Conservation (phyloP, 805 yeast species). For the Pichia pseudocactophila region DNA sequence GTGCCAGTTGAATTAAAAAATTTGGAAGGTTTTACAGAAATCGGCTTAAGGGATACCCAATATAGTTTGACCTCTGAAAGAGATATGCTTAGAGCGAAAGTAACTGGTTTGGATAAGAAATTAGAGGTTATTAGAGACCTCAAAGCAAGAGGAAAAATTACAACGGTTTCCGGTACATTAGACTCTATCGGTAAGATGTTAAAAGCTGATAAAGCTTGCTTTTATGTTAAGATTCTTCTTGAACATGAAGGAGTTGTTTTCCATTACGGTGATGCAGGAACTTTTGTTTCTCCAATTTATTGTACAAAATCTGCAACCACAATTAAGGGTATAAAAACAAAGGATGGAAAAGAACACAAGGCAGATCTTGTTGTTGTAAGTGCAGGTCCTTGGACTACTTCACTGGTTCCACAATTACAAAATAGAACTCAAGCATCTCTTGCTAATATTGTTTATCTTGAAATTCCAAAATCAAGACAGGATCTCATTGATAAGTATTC, state of each 20-base stretch:
- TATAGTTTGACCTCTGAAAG: constrained; percentile 12
- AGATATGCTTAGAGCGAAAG: constrained; percentile 13
- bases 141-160: constrained; percentile 7
- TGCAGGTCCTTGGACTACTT: constrained; percentile 20
- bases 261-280: constrained; percentile 14
- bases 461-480: constrained; percentile 18
- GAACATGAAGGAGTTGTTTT: constrained; percentile 17
- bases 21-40: constrained; percentile 11
- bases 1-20: constrained; percentile 9
- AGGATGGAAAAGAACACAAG: constrained; percentile 16
- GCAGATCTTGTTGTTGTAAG: constrained; percentile 17
- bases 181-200: constrained; percentile 16
- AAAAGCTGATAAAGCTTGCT: constrained; percentile 16
- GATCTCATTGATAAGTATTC: constrained; percentile 20
- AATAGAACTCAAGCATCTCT: constrained; percentile 16
- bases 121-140: constrained; percentile 12
- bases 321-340: constrained; percentile 20
- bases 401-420: constrained; percentile 12
- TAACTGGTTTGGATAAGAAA: constrained; percentile 9
- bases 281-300: constrained; percentile 8
- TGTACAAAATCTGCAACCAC: not conserved
- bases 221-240: constrained; percentile 11
- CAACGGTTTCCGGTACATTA: constrained; percentile 11
- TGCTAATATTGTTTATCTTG: constrained; percentile 15
- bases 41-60: constrained; percentile 16